phyloP scores from a whole-genome alignment of 1,139 yeast genomes.

The Pichia sp. region DNA sequence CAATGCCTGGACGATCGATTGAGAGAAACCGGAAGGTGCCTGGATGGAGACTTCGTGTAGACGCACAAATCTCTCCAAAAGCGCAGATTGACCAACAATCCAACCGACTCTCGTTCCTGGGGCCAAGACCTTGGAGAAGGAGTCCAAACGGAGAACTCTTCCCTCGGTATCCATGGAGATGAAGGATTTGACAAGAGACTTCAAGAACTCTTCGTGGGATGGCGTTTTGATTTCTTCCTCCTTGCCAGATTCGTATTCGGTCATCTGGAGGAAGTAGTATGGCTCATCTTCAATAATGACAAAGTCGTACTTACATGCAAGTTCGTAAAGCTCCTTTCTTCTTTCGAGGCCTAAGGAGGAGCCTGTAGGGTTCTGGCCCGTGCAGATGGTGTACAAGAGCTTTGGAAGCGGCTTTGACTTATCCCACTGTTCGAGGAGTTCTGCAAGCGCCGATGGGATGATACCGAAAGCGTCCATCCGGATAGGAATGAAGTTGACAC shows the following conservation, averaged over 20 bases:
- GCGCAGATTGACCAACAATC: conserved; percentile 68
- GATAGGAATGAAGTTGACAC: conserved; percentile 64
- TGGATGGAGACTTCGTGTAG: conserved; percentile 82
- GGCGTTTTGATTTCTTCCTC: conserved; percentile 29
- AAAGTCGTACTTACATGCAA: conserved; percentile 76
- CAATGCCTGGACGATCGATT: conserved; percentile 53
- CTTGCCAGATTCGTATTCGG: conserved; percentile 50
- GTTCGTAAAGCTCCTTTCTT: conserved; percentile 62
- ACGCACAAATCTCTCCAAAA: conserved; percentile 66
- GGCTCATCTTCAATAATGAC: conserved; percentile 89
- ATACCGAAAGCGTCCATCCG: conserved; percentile 79
- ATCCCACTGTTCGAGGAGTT: conserved; percentile 66
- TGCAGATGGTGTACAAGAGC: conserved; percentile 77
- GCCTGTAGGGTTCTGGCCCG: conserved; percentile 97
- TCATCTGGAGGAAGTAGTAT: conserved; percentile 90
- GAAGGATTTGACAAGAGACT: conserved; percentile 73
- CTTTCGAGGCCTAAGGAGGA: conserved; percentile 68
- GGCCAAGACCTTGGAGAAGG: conserved; percentile 87
- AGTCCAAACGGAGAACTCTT: conserved; percentile 84
- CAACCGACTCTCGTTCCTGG: conserved; percentile 92
- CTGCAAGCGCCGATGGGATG: conserved; percentile 65
- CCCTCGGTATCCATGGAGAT: conserved; percentile 80
- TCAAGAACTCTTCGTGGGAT: conserved; percentile 53
- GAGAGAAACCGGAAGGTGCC: conserved; percentile 78
- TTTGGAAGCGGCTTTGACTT: conserved; percentile 46